Percentiles rank a stretch among this genome's conserved stretches.
Conservation (phyloP, 805 yeast genomes). For the Zygotorulaspora florentina region DNA sequence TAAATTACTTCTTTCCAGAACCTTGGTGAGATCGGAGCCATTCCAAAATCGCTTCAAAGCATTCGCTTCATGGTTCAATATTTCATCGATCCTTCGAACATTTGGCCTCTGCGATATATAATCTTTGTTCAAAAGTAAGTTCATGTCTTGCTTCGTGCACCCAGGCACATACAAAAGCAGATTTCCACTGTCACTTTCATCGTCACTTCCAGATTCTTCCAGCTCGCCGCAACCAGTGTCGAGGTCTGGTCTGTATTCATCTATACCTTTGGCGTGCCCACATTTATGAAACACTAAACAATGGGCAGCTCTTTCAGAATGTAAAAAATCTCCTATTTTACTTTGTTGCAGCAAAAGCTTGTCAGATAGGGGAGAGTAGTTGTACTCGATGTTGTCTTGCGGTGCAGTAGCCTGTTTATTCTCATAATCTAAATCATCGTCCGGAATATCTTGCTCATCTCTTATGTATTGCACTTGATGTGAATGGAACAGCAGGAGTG, state of each 20-base stretch:
- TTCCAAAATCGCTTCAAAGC: conserved; percentile 22
- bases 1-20: conserved; percentile 20
- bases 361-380: conserved; percentile 24
- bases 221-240: conserved; percentile 23
- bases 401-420: conserved; percentile 1
- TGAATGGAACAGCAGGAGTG: conserved; percentile 12
- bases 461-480: conserved; percentile 5
- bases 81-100: conserved; percentile 20
- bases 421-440: background rate
- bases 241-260: conserved; percentile 28
- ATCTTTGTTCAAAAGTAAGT: conserved; percentile 11
- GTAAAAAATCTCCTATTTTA: conserved; percentile 17
- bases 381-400: conserved; percentile 11
- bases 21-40: conserved; percentile 16
- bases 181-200: conserved; percentile 3
- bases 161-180: conserved; percentile 15
- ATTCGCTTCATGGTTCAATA: conserved; percentile 17
- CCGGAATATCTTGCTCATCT: conserved; percentile 1
- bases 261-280: conserved; percentile 10
- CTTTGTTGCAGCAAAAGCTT: conserved; percentile 24
- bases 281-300: conserved; percentile 28
- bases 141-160: conserved; percentile 15
- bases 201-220: background rate
- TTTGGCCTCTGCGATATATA: conserved; percentile 19
- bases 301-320: conserved; percentile 31